Evolutionary conservation across 352 stramenopile species (phyloP).

Genomic region (Globisporangium spinosum): DNA sequence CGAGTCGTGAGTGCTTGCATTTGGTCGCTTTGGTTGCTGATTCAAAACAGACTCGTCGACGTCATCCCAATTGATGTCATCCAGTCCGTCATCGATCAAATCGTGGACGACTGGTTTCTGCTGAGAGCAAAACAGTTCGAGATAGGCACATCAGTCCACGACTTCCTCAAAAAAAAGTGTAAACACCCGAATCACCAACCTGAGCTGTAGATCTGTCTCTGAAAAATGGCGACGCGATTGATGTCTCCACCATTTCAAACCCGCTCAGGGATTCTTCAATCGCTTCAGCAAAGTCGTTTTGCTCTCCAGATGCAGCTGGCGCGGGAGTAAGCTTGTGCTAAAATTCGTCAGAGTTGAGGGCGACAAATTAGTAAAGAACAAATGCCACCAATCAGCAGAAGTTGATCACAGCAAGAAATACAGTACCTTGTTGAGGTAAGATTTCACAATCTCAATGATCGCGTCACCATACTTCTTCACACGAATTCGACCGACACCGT

Average conservation of each 20-base stretch:
- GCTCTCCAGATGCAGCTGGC: constrained; percentile 19
- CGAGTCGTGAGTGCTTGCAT: constrained; percentile 15
- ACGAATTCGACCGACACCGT: constrained; percentile 76
- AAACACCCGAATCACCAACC: not conserved
- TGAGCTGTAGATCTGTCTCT: constrained; percentile 22
- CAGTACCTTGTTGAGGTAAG: constrained; percentile 68
- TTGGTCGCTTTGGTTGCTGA: constrained; percentile 25
- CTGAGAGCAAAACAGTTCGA: not conserved
- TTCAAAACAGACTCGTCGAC: constrained; percentile 46
- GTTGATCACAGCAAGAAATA: not conserved
- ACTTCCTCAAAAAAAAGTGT: not conserved
- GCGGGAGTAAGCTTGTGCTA: constrained; percentile 66
- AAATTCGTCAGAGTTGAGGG: not conserved
- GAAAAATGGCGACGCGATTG: constrained; percentile 53
- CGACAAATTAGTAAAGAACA: not conserved
- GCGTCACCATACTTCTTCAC: constrained; percentile 84
- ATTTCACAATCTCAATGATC: constrained; percentile 83
- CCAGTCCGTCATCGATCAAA: constrained; percentile 39
- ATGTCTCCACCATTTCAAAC: constrained; percentile 20
- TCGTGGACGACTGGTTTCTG: constrained; percentile 12
- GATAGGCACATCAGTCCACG: not conserved
- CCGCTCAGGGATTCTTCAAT: constrained; percentile 32
- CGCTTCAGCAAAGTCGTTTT: constrained; percentile 24
- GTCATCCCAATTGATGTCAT: constrained; percentile 64
- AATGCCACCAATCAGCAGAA: not conserved